Base-by-base conservation (phyloP, 2,329 filamentous ascomycete genomes). In the Cladophialophora yegresii region DNA sequence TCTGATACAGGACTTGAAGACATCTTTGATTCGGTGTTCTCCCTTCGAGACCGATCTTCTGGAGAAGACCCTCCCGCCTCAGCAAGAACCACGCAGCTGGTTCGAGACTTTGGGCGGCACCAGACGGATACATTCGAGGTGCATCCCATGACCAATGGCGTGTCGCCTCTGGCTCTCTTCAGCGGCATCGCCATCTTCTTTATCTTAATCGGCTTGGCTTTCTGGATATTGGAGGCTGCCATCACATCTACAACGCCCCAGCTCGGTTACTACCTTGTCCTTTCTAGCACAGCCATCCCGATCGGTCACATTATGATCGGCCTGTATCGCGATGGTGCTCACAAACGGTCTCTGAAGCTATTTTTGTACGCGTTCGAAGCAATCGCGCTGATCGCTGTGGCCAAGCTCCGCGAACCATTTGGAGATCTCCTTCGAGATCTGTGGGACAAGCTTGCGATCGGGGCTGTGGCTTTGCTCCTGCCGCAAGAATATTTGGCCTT, bases 1-100 rank as follows among this genome's bases (percentile, higher is more conserved):
- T 73, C 75, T 22, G 77, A 79, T 28, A 82, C 80, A 28, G 80
- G 80, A 7, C 69, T 82, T 10, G 80, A 82, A 69, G 75, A 71
- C 47, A 69, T 82, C 26, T 81, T 82, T 70, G 77, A 80, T 54
- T 73, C 73, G 30, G 75, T 79, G 3, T 82, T 82, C 61, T 78
- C 74, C 45, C 69, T 77, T 2, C 61, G 64, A 50, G 66, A 68
- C 49, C 55, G 40, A 26, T 62, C 58, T 30, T 32, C 55, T n/a
- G 28, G 13, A 10, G 23, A 54, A 32, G 51, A 33, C 10, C 51
- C 51, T 12, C 23, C 23, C 16, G 3, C 16, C 28, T 28, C 51
- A 10, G 26, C 23, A 33, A 30, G 28, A 12, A 28, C 23, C 26
- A 32, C 51, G 4, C 13, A 33, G 26, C 51, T n/a, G 28, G 51